Percentiles rank a stretch among this genome's conserved stretches.
Conservation (phyloP, 1,284 basidiomycete genomes). For the Tetrapyrgos nigripes region DNA sequence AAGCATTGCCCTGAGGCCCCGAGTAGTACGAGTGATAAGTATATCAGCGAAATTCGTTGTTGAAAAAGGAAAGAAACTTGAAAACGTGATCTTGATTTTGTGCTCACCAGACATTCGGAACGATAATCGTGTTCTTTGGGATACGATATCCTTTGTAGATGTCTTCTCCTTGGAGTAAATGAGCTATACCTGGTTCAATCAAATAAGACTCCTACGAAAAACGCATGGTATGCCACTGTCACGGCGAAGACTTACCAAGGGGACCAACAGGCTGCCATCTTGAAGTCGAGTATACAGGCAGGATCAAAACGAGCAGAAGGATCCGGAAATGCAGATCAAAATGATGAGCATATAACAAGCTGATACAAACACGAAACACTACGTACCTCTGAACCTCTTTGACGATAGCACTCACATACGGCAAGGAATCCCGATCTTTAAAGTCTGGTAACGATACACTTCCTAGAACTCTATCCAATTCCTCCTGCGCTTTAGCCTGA, state of each 20-base stretch:
- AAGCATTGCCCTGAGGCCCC: constrained; percentile 8
- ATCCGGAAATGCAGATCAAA: no score
- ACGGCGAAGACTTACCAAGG: constrained; percentile 4
- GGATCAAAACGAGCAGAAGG: no score
- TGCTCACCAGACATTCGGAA: constrained; percentile 12
- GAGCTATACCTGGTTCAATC: not conserved
- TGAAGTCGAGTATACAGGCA: no score
- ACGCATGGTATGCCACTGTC: no score
- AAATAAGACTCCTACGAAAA: not conserved
- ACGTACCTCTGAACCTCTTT: not conserved
- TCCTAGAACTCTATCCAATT: constrained; percentile 9
- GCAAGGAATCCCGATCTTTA: constrained; percentile 1
- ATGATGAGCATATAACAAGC: no score
- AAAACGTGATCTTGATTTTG: not conserved
- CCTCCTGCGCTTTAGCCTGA: constrained; percentile 13
- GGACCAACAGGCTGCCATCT: constrained; percentile 7
- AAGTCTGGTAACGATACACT: constrained; percentile 5
- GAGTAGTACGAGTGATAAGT: not conserved
- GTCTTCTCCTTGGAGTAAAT: constrained; percentile 10
- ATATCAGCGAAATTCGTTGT: no score
- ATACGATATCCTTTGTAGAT: constrained; percentile 14
- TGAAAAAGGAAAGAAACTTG: not conserved
- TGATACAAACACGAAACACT: no score
- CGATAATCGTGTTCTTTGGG: constrained; percentile 7
- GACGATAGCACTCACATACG: constrained; percentile 7